Base-by-base conservation (phyloP, 257 asterid species). In the Sherardia arvensis region DNA sequence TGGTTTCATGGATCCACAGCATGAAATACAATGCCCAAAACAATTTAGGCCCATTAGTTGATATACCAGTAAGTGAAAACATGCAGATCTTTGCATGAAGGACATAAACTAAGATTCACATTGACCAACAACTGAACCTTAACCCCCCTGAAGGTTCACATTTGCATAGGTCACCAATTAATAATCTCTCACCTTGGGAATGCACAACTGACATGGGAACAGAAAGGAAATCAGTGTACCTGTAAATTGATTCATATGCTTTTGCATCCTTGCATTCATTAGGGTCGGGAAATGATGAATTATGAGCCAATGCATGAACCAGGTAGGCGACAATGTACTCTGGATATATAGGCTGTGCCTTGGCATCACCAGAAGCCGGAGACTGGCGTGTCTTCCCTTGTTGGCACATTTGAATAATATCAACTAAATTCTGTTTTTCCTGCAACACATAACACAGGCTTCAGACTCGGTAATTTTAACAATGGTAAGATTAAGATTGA, bases 221-320 rank as follows among this genome's bases (percentile, higher is more conserved):
- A 69, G 36, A 49, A 64, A 67, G 67, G 68, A 82, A 76, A 73
- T 63, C 68, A 69, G 56, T 74, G 65, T 90, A 93, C 99, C 99
- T 90, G 94, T 93, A 93, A 76, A 79, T 70, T 69, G 82, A 80
- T 78, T 90, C 97, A 77, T 71, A 90, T 54, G 78, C 62, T 80
- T 83, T 81, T 64, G 80, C 90, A 71, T 93, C 96, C 69, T 75
- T 90, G 87, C 88, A 83, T 59, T 90, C 97, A 33, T 84, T 94
- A 53, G 85, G 71, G 71, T 85, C 82, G 36, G 97, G 99, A 76
- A 91, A 93, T 27, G 81, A 79, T 36, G 88, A 83, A 82, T 80
- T 90, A 77, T 87, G 87, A 74, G 95, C 97, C 76, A 93, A 86
- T 59, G 92, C 86, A 81, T 93, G 99, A 78, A 93, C 91, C 83